Evolutionary conservation across 2,329 filamentous ascomycete genomes (phyloP), one percentile per base, ranked within the genome.

Genomic region (Leptographium lundbergii): DNA sequence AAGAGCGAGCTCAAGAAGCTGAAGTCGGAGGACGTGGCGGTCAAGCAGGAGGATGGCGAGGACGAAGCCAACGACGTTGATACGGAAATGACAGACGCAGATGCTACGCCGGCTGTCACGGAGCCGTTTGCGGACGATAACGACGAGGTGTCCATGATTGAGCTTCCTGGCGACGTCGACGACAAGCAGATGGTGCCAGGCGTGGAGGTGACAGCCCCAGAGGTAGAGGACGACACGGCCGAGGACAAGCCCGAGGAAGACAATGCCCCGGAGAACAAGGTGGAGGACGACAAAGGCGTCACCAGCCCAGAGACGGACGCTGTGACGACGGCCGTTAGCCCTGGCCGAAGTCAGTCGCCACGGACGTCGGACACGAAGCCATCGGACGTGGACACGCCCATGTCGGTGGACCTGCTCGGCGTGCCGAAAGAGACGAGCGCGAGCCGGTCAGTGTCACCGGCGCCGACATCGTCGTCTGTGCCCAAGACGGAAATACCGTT

Each of bases 401-500:
- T 71, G 6, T 72, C 73, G 5, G 65, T 67, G 1, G 70, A 14
- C 42, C 42, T 45, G 9, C 42, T 45, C 19, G 17, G 42, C 42
- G 66, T 64, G 6, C 68, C 69, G 13, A 68, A 68, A 51, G 66
- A 67, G 2, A 63, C 65, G 24, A 72, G 69, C 5, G 65, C 63
- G 36, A 73, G 71, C 59, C 63, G 70, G 7, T 70, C 68, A 10
- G 62, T 66, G 0, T 72, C 72, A 2, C 69, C 70, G 2, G 67
- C 69, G 29, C 66, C 70, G 3, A 67, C 70, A 1, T 64, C 68
- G 19, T 66, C 70, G 1, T 67, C 70, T 2, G 13, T 36, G 4
- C 25, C 70, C 60, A 88, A 86, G 65, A 91, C 85, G 0, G 84
- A 88, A 9, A 81, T 94, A 13, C 91, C 91, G 0, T 87, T 90